Conservation (phyloP, 2,329 filamentous ascomycete species). For the Exophiala viscosa region DNA sequence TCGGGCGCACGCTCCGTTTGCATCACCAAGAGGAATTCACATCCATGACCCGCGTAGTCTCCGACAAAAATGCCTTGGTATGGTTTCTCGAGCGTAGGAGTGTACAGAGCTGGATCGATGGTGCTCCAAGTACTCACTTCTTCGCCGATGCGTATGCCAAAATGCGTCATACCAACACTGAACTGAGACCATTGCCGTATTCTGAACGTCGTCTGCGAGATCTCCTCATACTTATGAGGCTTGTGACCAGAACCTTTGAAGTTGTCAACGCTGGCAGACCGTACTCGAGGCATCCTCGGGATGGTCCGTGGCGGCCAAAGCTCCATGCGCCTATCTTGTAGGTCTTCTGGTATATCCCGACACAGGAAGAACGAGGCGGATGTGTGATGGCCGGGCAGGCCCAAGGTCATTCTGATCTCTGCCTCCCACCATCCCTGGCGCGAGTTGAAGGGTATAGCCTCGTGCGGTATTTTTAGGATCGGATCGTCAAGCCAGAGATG, state of each 20-base stretch:
- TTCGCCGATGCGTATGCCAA: constrained; percentile 47
- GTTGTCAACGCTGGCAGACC: constrained; percentile 46
- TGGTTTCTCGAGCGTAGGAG: constrained; percentile 72
- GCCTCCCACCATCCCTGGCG: constrained; percentile 29
- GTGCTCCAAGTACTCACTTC: constrained; percentile 65
- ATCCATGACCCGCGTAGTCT: constrained; percentile 83
- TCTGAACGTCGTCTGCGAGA: constrained; percentile 68
- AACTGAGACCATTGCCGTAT: constrained; percentile 75
- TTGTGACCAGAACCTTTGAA: constrained; percentile 45
- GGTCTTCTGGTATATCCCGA: constrained; percentile 44
- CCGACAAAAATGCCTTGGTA: constrained; percentile 91
- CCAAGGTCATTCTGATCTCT: constrained; percentile 48
- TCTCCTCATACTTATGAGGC: constrained; percentile 54
- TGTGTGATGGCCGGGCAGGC: constrained; percentile 23
- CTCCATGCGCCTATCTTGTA: constrained; percentile 39
- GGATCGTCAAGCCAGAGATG: constrained; percentile 72
- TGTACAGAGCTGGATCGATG: constrained; percentile 70
- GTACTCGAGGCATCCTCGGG: constrained; percentile 59
- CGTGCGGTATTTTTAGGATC: constrained; percentile 55
- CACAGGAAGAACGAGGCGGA: constrained; percentile 62
- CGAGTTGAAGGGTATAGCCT: constrained; percentile 20
- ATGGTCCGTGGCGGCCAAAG: constrained; percentile 75
- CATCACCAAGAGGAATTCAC: constrained; percentile 78
- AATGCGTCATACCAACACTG: constrained; percentile 35
- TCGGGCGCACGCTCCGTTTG: constrained; percentile 61